Base-by-base conservation (phyloP, 805 yeast species). In the Yamadazyma sp. region DNA sequence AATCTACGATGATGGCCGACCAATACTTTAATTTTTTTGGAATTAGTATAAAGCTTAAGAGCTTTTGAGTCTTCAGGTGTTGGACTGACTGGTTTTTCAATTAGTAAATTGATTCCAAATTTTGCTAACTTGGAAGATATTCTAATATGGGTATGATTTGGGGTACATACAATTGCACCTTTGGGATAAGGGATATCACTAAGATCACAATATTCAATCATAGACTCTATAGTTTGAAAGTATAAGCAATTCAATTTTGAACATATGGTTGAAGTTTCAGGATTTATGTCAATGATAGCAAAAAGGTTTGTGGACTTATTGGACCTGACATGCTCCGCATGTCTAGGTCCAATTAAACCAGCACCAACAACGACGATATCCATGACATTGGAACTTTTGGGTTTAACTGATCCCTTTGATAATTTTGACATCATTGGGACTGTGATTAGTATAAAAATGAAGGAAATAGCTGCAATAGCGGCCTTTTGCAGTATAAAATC, bases 1-100 rank as follows among this genome's bases (percentile, higher is more conserved):
- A 64, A 64, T 12, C 70, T 47, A 27, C 70, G 49, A 43, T 64
- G 70, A 40, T 64, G 70, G 3, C 70, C 70, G 17, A 64, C 58
- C 16, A 64, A 45, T 15, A 64, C 44, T 34, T 53, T 51, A 11
- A 62, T 60, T 22, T 48, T 39, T 18, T 46, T 43, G n/a, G 38
- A 18, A 18, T 44, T 26, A 23, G 58, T 49, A 31, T 43, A 56
- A 11, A 50, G 47, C 16, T 53, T 51, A 23, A 64, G 42, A 7
- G 60, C 55, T 19, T 44, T 53, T 16, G 62, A 58, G 16, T 63
- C 68, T 23, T 48, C 47, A 5, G 62, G 52, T 13, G 38, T 40
- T 1, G 65, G 50, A 20, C 60, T 53, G 25, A 64, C 47, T 5
- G 70, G 70, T 41, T 64, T 64, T 35, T 64, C 69, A 27, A 64